Conservation (phyloP, 2,329 filamentous ascomycete genomes). For the Stachybotrys chartarum region DNA sequence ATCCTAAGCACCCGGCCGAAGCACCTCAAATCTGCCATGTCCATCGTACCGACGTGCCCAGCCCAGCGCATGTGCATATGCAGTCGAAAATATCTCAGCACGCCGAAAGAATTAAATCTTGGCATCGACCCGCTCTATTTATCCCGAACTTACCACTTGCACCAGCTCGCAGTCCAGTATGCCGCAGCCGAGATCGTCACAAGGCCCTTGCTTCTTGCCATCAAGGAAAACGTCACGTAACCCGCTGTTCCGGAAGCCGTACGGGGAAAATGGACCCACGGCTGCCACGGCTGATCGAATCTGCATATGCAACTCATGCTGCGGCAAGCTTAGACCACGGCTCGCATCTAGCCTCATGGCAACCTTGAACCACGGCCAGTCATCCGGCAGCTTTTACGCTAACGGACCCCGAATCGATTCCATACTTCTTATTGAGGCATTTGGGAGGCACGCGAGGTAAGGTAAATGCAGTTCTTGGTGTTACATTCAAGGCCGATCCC, state of each 20-base stretch:
- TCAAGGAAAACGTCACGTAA: background rate
- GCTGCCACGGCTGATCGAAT: background rate
- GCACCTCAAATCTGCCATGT: background rate
- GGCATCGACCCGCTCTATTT: background rate
- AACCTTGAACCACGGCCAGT: background rate
- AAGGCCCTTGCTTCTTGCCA: background rate
- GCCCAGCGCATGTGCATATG: background rate
- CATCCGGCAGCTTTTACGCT: background rate
- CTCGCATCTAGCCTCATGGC: background rate
- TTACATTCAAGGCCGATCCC: background rate
- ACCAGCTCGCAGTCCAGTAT: background rate
- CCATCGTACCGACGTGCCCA: background rate
- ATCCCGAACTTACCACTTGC: background rate
- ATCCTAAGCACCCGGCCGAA: background rate
- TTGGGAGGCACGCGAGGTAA: background rate
- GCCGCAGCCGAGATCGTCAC: background rate
- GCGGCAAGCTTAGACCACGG: background rate
- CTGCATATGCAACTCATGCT: background rate
- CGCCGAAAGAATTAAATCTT: background rate
- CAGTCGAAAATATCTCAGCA: background rate
- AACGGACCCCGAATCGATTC: background rate
- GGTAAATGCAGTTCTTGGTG: background rate
- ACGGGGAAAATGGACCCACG: background rate
- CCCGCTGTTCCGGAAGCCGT: background rate
- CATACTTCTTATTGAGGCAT: background rate